Conservation (phyloP, 352 stramenopile genomes). For the Lagenidium sp. region DNA sequence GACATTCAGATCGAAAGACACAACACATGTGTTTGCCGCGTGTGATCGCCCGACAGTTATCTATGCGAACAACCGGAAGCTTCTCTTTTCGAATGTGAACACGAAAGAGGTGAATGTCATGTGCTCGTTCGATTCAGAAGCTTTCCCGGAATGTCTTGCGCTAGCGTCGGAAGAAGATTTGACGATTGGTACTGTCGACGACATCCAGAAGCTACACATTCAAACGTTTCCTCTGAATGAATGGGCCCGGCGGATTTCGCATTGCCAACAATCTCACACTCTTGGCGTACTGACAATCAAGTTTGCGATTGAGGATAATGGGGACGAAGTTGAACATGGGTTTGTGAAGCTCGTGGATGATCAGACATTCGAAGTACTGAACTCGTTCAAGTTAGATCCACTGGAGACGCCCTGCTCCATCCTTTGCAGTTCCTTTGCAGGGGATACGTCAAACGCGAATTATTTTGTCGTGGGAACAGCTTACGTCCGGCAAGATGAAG, state of each 20-base stretch:
- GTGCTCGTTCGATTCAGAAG: constrained; percentile 88
- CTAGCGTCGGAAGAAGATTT: constrained; percentile 93
- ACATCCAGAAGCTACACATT: constrained; percentile 99
- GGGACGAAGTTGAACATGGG: constrained; percentile 79
- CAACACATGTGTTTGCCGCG: constrained; percentile 94
- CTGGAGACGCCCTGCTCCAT: constrained; percentile 86
- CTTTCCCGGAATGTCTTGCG: constrained; percentile 93
- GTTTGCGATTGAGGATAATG: constrained; percentile 73
- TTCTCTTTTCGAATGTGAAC: constrained; percentile 96
- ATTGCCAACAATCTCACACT: constrained; percentile 70
- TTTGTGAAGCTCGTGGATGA: constrained; percentile 96
- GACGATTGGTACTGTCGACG: constrained; percentile 96
- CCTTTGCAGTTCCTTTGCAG: constrained; percentile 63
- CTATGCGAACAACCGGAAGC: constrained; percentile 93
- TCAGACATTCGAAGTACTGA: constrained; percentile 92
- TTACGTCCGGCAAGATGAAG: constrained; percentile 92
- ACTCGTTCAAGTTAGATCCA: constrained; percentile 82
- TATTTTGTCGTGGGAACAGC: constrained; percentile 87
- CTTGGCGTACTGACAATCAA: constrained; percentile 77
- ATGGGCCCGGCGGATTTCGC: constrained; percentile 89
- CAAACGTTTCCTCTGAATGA: constrained; percentile 93
- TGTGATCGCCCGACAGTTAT: constrained; percentile 97
- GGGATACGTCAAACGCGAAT: constrained; percentile 62
- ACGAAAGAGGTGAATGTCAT: constrained; percentile 91
- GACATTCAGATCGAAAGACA: constrained; percentile 88